Percentiles rank a stretch among this genome's conserved stretches.
Evolutionary conservation across 108 stramenopile genomes (phyloP).

Genomic region (Cyclotella baltica): DNA sequence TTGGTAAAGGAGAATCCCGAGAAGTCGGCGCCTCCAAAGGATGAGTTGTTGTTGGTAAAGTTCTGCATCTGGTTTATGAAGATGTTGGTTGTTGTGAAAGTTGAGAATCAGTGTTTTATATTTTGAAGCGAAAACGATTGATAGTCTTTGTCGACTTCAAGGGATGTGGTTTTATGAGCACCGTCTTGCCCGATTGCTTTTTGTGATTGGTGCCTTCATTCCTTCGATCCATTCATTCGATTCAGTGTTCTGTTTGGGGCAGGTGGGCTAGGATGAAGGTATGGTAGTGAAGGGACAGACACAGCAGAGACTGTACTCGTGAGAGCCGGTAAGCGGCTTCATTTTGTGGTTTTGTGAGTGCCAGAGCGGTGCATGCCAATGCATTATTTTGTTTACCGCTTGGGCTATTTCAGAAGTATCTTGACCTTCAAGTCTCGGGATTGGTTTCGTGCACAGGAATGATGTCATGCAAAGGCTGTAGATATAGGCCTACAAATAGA

Average conservation of each 20-base stretch:
- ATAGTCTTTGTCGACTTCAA: background rate
- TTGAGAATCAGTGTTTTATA: background rate
- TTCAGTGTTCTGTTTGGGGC: background rate
- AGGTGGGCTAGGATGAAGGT: no score
- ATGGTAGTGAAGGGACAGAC: no score
- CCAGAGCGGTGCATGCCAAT: no score
- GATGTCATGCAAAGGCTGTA: no score
- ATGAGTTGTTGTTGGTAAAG: conserved; percentile 7
- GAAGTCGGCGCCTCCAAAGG: conserved; percentile 6
- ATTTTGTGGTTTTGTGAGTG: no score
- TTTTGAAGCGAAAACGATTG: background rate
- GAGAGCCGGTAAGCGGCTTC: no score
- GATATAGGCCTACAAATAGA: no score
- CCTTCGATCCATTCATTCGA: background rate
- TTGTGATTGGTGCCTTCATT: background rate
- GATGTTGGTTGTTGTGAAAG: background rate
- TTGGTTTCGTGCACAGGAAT: no score
- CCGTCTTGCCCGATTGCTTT: background rate
- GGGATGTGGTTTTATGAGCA: background rate
- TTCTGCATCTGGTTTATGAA: background rate
- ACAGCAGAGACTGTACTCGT: no score
- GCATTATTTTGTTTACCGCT: no score
- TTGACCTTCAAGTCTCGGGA: no score
- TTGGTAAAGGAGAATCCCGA: conserved; percentile 7
- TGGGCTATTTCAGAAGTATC: no score